Evolutionary conservation across 495 filamentous ascomycete genomes (phyloP).

Genomic region (Neurospora intermedia): DNA sequence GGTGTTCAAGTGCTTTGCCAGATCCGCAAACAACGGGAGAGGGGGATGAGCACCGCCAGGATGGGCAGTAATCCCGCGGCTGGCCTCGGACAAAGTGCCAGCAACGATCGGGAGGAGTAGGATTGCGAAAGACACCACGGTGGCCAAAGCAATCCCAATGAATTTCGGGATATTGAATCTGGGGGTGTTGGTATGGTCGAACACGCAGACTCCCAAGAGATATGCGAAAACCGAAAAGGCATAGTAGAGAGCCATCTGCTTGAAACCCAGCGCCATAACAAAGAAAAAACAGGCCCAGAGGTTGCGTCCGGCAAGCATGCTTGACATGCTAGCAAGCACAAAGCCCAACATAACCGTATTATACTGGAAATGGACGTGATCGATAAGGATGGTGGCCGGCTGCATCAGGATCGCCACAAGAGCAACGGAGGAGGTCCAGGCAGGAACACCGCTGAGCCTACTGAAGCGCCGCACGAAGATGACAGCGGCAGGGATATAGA

Average conservation of each 20-base stretch:
- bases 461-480: slow-evolving; percentile 73
- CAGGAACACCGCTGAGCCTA: slow-evolving; percentile 53
- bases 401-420: slow-evolving; percentile 87
- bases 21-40: slow-evolving; percentile 43
- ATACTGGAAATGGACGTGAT: slow-evolving; percentile 98
- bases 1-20: slow-evolving; percentile 50
- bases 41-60: slow-evolving; percentile 42
- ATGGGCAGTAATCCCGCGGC: slow-evolving; percentile 38
- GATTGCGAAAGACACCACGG: slow-evolving; percentile 59
- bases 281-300: slow-evolving; percentile 91
- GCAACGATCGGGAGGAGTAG: slow-evolving; percentile 64
- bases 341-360: slow-evolving; percentile 97
- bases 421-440: slow-evolving; percentile 73
- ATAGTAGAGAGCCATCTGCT: slow-evolving; percentile 98
- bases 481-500: slow-evolving; percentile 77
- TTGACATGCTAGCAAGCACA: slow-evolving; percentile 72
- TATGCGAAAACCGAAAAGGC: slow-evolving; percentile 88
- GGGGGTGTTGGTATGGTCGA: slow-evolving; percentile 38
- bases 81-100: slow-evolving; percentile 50
- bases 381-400: slow-evolving; percentile 81
- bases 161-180: slow-evolving; percentile 54
- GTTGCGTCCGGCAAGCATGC: slow-evolving; percentile 71
- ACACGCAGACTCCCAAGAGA: slow-evolving; percentile 73
- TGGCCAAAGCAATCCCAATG: slow-evolving; percentile 61
- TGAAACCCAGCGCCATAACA: slow-evolving; percentile 85